Conservation (phyloP, 345 rosid genomes). For the Noccaea bulbosa region DNA sequence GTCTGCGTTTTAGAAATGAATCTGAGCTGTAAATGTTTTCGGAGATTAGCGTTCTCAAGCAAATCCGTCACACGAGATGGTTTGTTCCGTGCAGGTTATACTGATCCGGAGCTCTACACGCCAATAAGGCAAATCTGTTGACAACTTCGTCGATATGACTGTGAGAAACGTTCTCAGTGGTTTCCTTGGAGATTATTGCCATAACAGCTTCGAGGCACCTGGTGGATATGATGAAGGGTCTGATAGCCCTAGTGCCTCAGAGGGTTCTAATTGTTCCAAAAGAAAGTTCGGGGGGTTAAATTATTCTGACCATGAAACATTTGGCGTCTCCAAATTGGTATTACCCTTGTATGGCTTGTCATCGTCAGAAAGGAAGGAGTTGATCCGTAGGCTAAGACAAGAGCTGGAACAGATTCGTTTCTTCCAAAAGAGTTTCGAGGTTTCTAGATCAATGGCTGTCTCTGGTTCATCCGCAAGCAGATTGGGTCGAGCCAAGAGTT, state of each 20-base stretch:
- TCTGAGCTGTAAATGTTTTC: neutral
- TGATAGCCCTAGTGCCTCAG: slow-evolving; percentile 69
- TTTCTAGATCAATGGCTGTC: slow-evolving; percentile 46
- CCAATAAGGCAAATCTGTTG: neutral
- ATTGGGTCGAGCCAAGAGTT: slow-evolving; percentile 43
- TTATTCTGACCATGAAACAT: slow-evolving; percentile 40
- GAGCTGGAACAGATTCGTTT: slow-evolving; percentile 68
- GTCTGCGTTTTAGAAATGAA: neutral
- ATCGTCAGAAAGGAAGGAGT: slow-evolving; percentile 59
- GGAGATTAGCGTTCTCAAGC: neutral
- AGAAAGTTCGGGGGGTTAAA: slow-evolving; percentile 62
- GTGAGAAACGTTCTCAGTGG: slow-evolving; percentile 36
- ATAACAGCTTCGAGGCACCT: slow-evolving; percentile 26
- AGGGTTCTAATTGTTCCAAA: slow-evolving; percentile 61
- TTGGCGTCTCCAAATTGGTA: slow-evolving; percentile 57
- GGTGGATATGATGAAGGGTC: slow-evolving; percentile 52
- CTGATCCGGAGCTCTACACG: neutral
- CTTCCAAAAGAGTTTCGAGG: slow-evolving; percentile 54
- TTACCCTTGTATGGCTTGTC: slow-evolving; percentile 64
- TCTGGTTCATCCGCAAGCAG: slow-evolving; percentile 56
- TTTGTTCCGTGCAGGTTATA: neutral
- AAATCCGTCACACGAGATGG: neutral
- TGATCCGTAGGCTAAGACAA: slow-evolving; percentile 53
- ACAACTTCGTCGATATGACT: slow-evolving; percentile 25
- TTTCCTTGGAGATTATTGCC: slow-evolving; percentile 22